These are phyloP conservation scores for Sporothrix protearum DNA, from an alignment of 2,329 filamentous ascomycete species.

Conservation along the genomic window DNA sequence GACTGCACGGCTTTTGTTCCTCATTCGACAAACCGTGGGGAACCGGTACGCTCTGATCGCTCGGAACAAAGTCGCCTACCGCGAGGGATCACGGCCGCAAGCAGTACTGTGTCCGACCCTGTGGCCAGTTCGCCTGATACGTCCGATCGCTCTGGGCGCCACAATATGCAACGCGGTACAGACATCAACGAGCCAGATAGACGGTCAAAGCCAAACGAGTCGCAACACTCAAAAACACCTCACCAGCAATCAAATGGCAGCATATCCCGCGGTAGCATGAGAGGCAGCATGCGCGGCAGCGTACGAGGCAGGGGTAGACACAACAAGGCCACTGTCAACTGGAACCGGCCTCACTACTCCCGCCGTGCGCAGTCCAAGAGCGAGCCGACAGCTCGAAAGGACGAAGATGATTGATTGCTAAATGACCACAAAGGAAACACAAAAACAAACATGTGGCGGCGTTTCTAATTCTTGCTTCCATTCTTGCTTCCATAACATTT, in stretches of 20 bases:
- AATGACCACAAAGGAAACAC: background rate
- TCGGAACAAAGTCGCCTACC: constrained; percentile 5
- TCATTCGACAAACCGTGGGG: background rate
- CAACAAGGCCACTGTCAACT: constrained; percentile 23
- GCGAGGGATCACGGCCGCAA: constrained; percentile 13
- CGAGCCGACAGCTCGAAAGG: constrained; percentile 33
- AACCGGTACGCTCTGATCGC: background rate
- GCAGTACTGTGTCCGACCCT: background rate
- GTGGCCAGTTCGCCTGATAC: background rate
- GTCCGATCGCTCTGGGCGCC: constrained; percentile 19
- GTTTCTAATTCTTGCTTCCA: background rate
- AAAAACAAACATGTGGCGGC: background rate
- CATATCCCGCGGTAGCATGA: background rate
- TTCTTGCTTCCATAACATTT: background rate
- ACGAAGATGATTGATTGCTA: background rate
- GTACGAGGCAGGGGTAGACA: constrained; percentile 19
- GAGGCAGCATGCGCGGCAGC: constrained; percentile 19
- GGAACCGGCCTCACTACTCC: constrained; percentile 37
- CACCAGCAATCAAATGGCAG: background rate
- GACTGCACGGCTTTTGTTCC: background rate
- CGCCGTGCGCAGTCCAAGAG: constrained; percentile 49
- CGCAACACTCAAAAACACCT: background rate
- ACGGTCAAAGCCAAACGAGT: background rate
- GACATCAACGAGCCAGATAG: constrained; percentile 23
- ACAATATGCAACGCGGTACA: constrained; percentile 22